Base-by-base conservation (phyloP, 2,329 filamentous ascomycete species). In the Ophiostoma triangulosporum region DNA sequence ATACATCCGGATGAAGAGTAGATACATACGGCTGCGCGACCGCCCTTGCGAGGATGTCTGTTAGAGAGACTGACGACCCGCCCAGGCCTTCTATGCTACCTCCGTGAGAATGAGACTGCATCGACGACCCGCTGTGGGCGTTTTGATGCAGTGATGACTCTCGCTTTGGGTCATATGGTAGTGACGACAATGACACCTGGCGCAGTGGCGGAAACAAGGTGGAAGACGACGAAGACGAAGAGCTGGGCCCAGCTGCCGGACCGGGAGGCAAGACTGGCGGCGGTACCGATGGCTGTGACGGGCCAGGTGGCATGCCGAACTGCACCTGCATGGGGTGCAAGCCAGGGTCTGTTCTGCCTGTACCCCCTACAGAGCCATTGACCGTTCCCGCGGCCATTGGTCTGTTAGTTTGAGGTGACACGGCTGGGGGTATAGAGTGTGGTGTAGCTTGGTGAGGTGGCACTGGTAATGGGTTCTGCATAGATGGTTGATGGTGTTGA, bases 21-120 rank as follows among this genome's bases (percentile, higher is more conserved):
- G 11, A 22, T 15, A 62, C 64, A 17, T 60, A 68, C 66, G 63
- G 63, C 59, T 64, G 62, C 5, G 64, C 64, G 1, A 65, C 66
- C 32, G 68, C 66, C 22, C 63, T 64, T 27, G 65, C 66, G 8
- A 69, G 59, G 40, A 69, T 62, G 48, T 69, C 66, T 1, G 66
- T 65, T 3, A 69, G 52, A 0, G 65, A 64, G 4, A 58, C 38
- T 1, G 49, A 22, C 12, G 48, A 20, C 26, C 35, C 35, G 17
- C 33, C 50, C 27, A 35, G 38, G 26, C 43, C 50, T 15, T 24
- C 45, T 36, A 54, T 38, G 26, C 54, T 45, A 6, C 38, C 50
- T 5, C 43, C 24, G 3, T 26, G 40, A 7, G 50, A 31, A 24
- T 50, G 46, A 7, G 50, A 31, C 31, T 50, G 46, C 36, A 49